Evolutionary conservation across 73 alveolate genomes (phyloP).

Genomic region (Urostyla sp.): DNA sequence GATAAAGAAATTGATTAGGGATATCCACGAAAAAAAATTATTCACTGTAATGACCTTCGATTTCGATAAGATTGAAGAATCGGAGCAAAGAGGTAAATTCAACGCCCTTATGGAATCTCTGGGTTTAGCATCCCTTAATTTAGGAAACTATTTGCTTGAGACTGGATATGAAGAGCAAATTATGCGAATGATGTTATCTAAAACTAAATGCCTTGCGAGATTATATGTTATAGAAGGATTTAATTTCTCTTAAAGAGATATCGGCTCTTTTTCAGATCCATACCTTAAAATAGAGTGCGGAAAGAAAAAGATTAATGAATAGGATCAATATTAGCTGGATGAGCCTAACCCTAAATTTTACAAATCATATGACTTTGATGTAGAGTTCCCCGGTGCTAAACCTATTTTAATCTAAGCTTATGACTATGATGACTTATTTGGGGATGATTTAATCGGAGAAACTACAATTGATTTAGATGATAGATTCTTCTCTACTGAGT

Average conservation of each 20-base stretch:
- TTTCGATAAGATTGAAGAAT: conserved; percentile 23
- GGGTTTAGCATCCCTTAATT: conserved; percentile 31
- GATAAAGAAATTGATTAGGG: conserved; percentile 35
- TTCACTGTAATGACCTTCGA: conserved; percentile 18
- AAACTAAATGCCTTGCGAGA: conserved; percentile 78
- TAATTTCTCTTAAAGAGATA: conserved; percentile 90
- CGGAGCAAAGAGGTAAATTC: conserved; percentile 43
- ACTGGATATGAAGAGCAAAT: conserved; percentile 39
- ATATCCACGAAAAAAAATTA: conserved; percentile 22
- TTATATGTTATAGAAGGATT: conserved; percentile 88
- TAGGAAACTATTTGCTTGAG: background rate
- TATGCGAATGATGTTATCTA: conserved; percentile 46
- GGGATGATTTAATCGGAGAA: conserved; percentile 95
- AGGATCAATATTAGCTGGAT: conserved; percentile 77
- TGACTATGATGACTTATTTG: conserved; percentile 95
- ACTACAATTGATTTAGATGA: conserved; percentile 97
- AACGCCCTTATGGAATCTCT: conserved; percentile 39
- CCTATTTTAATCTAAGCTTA: conserved; percentile 85
- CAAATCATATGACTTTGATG: conserved; percentile 84
- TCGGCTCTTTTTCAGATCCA: conserved; percentile 93
- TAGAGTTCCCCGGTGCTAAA: conserved; percentile 96
- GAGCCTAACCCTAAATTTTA: conserved; percentile 89
- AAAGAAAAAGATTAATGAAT: conserved; percentile 73
- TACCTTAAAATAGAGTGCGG: conserved; percentile 87
- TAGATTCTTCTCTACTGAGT: conserved; percentile 87